Percentiles rank a stretch among this genome's conserved stretches.
These are phyloP conservation scores for Thuidium tamariscinum DNA, from an alignment of 225 moss, liverwort and hornwort species.

Conservation along the genomic window DNA sequence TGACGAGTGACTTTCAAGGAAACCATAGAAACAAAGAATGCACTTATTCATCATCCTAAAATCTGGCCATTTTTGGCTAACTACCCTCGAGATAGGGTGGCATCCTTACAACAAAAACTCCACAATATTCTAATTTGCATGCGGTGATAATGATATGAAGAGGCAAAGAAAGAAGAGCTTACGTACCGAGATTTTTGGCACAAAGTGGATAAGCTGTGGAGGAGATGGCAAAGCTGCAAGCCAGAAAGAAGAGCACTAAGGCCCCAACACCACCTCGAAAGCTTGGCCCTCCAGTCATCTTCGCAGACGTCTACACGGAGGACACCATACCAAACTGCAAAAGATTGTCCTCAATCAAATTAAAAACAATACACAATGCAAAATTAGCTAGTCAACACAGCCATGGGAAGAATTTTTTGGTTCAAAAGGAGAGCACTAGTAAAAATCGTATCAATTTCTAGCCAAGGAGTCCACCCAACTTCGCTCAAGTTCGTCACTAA, in stretches of 20 bases:
- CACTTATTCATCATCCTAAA: background rate
- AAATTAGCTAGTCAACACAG: too few relatives aligned
- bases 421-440: background rate
- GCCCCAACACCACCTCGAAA: conserved; percentile 6
- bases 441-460: background rate
- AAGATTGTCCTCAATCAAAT: background rate
- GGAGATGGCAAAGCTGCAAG: conserved; percentile 15
- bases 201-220: conserved; percentile 40
- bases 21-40: background rate
- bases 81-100: background rate
- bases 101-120: background rate
- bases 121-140: background rate
- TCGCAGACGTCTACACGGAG: background rate
- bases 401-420: background rate
- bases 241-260: conserved; percentile 1
- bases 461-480: background rate
- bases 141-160: too few relatives aligned
- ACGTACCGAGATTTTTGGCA: conserved; percentile 19
- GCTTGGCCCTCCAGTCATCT: conserved; percentile 1
- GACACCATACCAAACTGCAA: conserved; percentile 16
- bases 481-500: background rate
- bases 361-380: background rate
- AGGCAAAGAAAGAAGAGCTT: background rate
- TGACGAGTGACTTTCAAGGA: background rate
- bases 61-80: too few relatives aligned